phyloP scores from a whole-genome alignment of 371 early-diverging fungal species.

The Actinomucor elegans region DNA sequence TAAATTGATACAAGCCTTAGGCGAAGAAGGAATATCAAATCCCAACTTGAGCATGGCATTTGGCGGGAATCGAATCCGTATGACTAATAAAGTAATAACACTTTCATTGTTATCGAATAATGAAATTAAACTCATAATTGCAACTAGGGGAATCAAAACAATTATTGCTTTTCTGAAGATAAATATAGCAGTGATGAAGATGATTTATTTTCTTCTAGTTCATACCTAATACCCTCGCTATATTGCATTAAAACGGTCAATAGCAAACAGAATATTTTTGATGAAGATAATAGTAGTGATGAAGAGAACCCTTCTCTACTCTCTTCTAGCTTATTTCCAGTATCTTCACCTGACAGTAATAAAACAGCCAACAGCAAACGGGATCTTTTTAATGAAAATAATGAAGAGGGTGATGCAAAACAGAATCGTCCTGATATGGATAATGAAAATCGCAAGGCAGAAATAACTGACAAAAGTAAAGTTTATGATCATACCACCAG shows the following conservation, averaged over 20 bases:
- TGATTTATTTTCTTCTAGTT: conserved; percentile 13
- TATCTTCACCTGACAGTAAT: no score
- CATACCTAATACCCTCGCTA: conserved; percentile 10
- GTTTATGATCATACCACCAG: conserved; percentile 1
- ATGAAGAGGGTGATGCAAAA: background rate
- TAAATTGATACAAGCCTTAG: conserved; percentile 2
- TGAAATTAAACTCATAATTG: no score
- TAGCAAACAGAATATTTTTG: conserved; percentile 6
- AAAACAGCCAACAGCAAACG: no score
- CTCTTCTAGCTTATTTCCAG: background rate
- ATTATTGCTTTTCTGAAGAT: conserved; percentile 12
- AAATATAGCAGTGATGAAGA: conserved; percentile 17
- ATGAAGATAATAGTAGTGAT: no score
- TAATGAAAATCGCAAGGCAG: no score
- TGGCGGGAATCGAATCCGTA: conserved; percentile 1
- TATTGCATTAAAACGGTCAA: background rate
- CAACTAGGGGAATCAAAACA: no score
- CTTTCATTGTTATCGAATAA: no score
- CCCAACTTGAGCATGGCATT: conserved; percentile 15
- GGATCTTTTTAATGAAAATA: conserved; percentile 1
- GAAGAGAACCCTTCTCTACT: background rate
- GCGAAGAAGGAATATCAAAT: conserved; percentile 4
- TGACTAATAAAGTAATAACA: conserved; percentile 5
- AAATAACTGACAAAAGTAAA: no score
- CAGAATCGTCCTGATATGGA: no score